Evolutionary conservation across 1,284 basidiomycete species (phyloP).

Genomic region (Schizopora paradoxa): DNA sequence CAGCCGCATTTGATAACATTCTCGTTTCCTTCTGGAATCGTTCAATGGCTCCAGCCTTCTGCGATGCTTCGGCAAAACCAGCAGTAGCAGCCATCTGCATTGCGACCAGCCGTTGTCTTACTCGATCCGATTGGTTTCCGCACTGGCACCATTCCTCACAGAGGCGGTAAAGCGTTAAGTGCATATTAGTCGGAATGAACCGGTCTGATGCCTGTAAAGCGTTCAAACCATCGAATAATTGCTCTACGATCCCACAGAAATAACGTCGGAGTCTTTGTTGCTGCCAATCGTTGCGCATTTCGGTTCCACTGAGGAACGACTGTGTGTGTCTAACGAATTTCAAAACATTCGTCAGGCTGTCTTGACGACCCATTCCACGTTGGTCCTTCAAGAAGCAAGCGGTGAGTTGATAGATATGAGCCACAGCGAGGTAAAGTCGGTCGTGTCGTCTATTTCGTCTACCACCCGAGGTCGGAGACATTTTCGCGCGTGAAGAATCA

Average conservation of each 20-base stretch:
- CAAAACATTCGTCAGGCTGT: slow-evolving; percentile 74
- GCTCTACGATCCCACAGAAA: slow-evolving; percentile 86
- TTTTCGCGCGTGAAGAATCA: slow-evolving; percentile 54
- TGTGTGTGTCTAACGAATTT: slow-evolving; percentile 86
- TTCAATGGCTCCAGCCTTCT: slow-evolving; percentile 51
- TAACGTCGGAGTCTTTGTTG: slow-evolving; percentile 81
- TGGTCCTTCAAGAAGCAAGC: slow-evolving; percentile 73
- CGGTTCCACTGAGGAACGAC: slow-evolving; percentile 64
- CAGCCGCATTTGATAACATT: slow-evolving; percentile 70
- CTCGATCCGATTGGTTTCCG: slow-evolving; percentile 69
- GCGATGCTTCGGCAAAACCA: slow-evolving; percentile 41
- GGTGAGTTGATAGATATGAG: slow-evolving; percentile 84
- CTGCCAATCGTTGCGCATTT: slow-evolving; percentile 74
- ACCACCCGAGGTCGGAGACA: slow-evolving; percentile 33
- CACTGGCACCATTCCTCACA: slow-evolving; percentile 95
- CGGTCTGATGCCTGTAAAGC: slow-evolving; percentile 70
- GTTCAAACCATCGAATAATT: slow-evolving; percentile 76
- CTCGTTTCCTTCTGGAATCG: slow-evolving; percentile 71
- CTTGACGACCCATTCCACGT: slow-evolving; percentile 63
- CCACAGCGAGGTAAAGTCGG: slow-evolving; percentile 83
- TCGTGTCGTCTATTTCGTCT: slow-evolving; percentile 71
- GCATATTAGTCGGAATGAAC: slow-evolving; percentile 72
- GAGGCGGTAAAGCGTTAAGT: slow-evolving; percentile 76
- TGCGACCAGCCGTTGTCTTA: slow-evolving; percentile 66
- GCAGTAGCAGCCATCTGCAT: slow-evolving; percentile 72